Base-by-base conservation (phyloP, 345 rosid genomes). In the Euphorbia pulcherrima region DNA sequence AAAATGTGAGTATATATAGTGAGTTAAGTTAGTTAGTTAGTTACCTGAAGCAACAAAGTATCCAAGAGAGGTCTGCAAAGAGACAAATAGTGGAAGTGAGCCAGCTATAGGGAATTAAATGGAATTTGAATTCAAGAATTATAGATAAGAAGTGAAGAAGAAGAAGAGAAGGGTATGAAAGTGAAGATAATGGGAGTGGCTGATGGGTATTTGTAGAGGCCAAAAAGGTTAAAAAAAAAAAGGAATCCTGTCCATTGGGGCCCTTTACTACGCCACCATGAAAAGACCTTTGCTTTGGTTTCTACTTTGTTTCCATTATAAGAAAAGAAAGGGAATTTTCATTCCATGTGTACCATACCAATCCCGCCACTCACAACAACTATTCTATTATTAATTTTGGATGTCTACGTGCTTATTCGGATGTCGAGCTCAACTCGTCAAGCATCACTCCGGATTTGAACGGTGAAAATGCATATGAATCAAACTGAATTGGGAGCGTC, bases 221-320 rank as follows among this genome's bases (percentile, higher is more conserved):
- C 37, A 63, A 17, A 78, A 82, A 74, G 54, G 82, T 41, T 27
- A 33, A 68, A n/a, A n/a, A n/a, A n/a, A n/a, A n/a, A n/a, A n/a
- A 57, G 79, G 92, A 86, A 88, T 79, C 88, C 68, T 81, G 89
- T 84, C 75, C 87, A 72, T 6, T 67, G 85, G 93, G 86, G 46
- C 86, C 95, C 85, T 20, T 83, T n/a, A 74, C 78, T 55, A 76
- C 72, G 72, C 83, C 79, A 78, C 83, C 68, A 72, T 78, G 47
- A 75, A 78, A 85, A 72, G 60, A 59, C 75, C 54, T 68, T 65
- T 73, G 72, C 65, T 63, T 64, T 74, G 72, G 70, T 60, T 71
- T 67, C 39, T 67, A 50, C 20, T 64, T 74, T 64, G 17, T 69
- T 71, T 69, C 63, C 71, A 41, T 75, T 61, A 59, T 70, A 74